These are phyloP conservation scores for Chernovozyma aurita DNA, from an alignment of 1,139 yeast species.

Conservation along the genomic window DNA sequence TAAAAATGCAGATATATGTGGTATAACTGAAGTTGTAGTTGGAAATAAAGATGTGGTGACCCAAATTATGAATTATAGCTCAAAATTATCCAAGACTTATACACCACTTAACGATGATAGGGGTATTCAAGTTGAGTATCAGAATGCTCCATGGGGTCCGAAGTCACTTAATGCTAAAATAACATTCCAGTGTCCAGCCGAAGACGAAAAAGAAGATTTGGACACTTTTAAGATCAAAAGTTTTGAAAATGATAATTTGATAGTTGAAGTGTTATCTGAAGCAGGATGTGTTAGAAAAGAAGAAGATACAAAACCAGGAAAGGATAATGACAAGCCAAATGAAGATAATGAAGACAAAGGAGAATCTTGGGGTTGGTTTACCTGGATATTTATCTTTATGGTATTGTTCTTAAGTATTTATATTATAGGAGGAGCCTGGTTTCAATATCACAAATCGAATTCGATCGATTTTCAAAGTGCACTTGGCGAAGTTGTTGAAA, in stretches of 20 bases:
- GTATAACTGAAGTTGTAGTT: conserved; percentile 49
- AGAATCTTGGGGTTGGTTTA: conserved; percentile 71
- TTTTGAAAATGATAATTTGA: conserved; percentile 27
- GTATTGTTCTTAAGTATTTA: conserved; percentile 67
- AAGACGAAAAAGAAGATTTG: conserved; percentile 25
- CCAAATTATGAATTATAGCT: conserved; percentile 50
- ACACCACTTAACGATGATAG: conserved; percentile 23
- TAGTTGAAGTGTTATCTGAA: conserved; percentile 2
- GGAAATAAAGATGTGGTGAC: conserved; percentile 45
- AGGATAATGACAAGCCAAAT: conserved; percentile 13
- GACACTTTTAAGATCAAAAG: conserved; percentile 19
- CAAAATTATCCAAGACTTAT: conserved; percentile 31
- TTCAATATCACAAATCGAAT: conserved; percentile 54
- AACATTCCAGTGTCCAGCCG: conserved; percentile 47
- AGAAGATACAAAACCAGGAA: conserved; percentile 13
- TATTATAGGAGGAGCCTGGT: conserved; percentile 78
- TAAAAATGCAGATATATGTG: conserved; percentile 65
- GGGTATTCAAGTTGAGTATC: conserved; percentile 45
- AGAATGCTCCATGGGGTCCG: conserved; percentile 72
- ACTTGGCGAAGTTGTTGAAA: conserved; percentile 69
- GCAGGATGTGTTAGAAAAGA: conserved; percentile 6
- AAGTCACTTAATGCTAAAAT: conserved; percentile 47
- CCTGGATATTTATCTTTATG: conserved; percentile 66
- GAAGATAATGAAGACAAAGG: conserved; percentile 26
- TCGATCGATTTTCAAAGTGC: conserved; percentile 50